Evolutionary conservation across 345 rosid genomes (phyloP).

Genomic region (Chamaenerion angustifolium): DNA sequence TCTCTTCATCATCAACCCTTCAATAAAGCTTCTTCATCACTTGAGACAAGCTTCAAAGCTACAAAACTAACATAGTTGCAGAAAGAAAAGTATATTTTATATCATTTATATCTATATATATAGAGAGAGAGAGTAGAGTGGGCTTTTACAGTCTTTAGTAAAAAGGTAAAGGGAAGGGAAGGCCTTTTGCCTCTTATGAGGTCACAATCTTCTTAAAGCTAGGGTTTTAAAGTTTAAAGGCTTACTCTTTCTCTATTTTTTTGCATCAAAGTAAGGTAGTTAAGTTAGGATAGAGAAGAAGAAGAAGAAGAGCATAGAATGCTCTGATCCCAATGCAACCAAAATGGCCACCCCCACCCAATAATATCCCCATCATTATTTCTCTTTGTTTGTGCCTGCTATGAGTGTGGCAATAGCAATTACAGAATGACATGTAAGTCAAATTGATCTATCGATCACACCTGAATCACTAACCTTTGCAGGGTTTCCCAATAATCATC

Average conservation of each 20-base stretch:
- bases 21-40: too few species aligned
- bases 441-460: too few species aligned
- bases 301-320: constrained; percentile 27
- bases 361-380: constrained; percentile 34
- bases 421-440: too few species aligned
- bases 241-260: constrained; percentile 3
- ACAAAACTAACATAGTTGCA: constrained; percentile 6
- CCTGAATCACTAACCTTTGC: too few species aligned
- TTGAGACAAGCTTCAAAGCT: constrained; percentile 22
- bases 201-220: constrained; percentile 12
- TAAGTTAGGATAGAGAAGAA: constrained; percentile 29
- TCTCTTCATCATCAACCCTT: too few species aligned
- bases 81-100: too few species aligned
- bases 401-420: too few species aligned
- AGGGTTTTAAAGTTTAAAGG: constrained; percentile 6
- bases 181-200: constrained; percentile 1
- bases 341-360: constrained; percentile 10
- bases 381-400: too few species aligned
- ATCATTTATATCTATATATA: too few species aligned
- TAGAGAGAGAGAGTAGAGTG: constrained; percentile 8
- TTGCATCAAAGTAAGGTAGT: constrained; percentile 1
- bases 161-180: constrained; percentile 4
- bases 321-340: constrained; percentile 34
- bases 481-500: too few species aligned
- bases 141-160: constrained; percentile 32